Evolutionary conservation across 2,329 filamentous ascomycete genomes (phyloP).

Genomic region (Verticillium isaacii): DNA sequence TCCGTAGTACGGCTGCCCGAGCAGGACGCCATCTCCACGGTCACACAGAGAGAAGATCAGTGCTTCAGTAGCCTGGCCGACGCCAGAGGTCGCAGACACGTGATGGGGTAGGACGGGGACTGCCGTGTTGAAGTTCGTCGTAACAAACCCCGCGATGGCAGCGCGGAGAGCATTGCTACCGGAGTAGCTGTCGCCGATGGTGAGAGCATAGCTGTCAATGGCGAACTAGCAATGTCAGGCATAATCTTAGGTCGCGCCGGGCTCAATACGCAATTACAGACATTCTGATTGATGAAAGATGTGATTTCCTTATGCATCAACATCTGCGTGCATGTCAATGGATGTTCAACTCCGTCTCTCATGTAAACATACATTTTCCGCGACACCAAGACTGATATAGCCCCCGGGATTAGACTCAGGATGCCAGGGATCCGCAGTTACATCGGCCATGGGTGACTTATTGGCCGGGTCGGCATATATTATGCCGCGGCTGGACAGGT

Average conservation of each 20-base stretch:
- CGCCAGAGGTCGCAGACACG: neutral
- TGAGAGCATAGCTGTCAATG: constrained; percentile 28
- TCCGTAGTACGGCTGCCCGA: constrained; percentile 40
- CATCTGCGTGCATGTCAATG: neutral
- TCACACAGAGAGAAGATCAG: neutral
- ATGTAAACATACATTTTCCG: constrained; percentile 33
- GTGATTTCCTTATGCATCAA: constrained; percentile 31
- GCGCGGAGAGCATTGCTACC: neutral
- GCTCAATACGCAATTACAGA: neutral
- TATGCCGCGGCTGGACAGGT: neutral
- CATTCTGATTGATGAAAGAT: constrained; percentile 6
- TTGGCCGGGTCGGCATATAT: neutral
- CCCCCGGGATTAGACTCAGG: constrained; percentile 34
- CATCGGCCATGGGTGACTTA: constrained; percentile 18
- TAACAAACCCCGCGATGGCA: neutral
- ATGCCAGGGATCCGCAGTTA: constrained; percentile 39
- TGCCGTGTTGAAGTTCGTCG: neutral
- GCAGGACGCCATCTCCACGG: constrained; percentile 1
- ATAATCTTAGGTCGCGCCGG: neutral
- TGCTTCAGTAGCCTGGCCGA: neutral
- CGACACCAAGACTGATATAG: constrained; percentile 44
- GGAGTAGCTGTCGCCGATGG: neutral
- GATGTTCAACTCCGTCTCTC: neutral
- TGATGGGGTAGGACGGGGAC: neutral
- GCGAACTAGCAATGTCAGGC: constrained; percentile 13